Conservation (phyloP, 306 rosid genomes). For the Fagus sylvatica region DNA sequence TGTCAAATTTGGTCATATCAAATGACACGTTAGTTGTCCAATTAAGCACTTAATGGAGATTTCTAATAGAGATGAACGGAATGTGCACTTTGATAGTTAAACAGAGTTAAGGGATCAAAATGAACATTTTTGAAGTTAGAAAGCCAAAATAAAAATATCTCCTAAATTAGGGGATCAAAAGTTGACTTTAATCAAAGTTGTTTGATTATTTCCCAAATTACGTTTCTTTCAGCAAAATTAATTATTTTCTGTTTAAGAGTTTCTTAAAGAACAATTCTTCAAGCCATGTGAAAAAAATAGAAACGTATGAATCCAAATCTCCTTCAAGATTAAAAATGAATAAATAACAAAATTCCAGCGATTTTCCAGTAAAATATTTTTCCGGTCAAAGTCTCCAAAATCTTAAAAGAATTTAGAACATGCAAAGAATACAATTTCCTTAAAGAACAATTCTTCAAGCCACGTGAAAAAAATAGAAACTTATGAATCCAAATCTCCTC, state of each 20-base stretch:
- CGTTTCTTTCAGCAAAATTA: too few species aligned
- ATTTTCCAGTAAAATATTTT: conserved; percentile 11
- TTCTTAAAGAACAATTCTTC: background rate
- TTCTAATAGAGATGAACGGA: too few species aligned
- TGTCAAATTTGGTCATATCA: too few species aligned
- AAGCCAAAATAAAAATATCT: too few species aligned
- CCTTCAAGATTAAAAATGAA: background rate
- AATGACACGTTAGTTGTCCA: too few species aligned
- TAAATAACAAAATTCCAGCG: background rate
- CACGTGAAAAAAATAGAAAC: background rate
- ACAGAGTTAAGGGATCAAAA: too few species aligned
- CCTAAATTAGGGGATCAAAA: too few species aligned
- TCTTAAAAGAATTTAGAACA: background rate
- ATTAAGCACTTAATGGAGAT: too few species aligned
- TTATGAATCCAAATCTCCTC: background rate
- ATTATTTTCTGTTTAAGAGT: background rate
- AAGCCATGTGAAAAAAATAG: background rate
- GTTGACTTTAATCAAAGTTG: too few species aligned
- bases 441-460: background rate
- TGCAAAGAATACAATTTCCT: background rate
- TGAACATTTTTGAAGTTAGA: too few species aligned
- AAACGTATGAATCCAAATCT: background rate
- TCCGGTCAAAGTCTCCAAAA: conserved; percentile 9
- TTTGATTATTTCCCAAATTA: background rate
- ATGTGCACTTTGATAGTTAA: too few species aligned